These are phyloP conservation scores for Flaveria trinervia DNA, from an alignment of 129 eudicot genomes.

Conservation along the genomic window DNA sequence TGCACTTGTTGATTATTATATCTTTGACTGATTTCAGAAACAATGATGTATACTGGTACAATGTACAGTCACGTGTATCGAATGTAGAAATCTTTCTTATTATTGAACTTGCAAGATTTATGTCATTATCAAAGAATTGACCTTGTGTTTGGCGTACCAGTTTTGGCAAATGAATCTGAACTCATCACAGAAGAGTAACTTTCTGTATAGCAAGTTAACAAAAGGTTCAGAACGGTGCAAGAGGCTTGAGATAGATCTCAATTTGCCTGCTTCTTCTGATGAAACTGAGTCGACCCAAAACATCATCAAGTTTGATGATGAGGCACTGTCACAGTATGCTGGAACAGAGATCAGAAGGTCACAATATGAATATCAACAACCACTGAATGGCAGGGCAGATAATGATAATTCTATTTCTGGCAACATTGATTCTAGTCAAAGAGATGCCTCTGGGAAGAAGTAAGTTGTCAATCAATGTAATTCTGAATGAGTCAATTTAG, in stretches of 20 bases:
- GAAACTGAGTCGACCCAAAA: slow-evolving; percentile 33
- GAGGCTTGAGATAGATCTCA: slow-evolving; percentile 40
- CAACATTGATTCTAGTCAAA: slow-evolving; percentile 30
- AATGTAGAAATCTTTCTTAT: background rate
- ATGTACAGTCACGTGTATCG: background rate
- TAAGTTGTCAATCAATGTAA: background rate
- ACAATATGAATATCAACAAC: slow-evolving; percentile 32
- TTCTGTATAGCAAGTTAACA: slow-evolving; percentile 32
- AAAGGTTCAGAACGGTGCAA: slow-evolving; percentile 23
- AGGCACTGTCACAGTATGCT: slow-evolving; percentile 38
- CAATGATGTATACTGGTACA: background rate
- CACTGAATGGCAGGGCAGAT: slow-evolving; percentile 22
- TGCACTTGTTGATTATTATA: slow-evolving; percentile 12
- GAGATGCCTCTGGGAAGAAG: slow-evolving; percentile 40
- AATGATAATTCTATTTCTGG: slow-evolving; percentile 33
- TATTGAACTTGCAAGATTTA: background rate
- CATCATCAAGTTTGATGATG: slow-evolving; percentile 32
- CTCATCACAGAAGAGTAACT: slow-evolving; percentile 35
- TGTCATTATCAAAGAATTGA: slow-evolving; percentile 13
- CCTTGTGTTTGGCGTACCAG: slow-evolving; percentile 1
- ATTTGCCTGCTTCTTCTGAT: slow-evolving; percentile 42
- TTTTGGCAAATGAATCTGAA: slow-evolving; percentile 36
- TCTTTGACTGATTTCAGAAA: background rate
- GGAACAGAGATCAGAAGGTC: slow-evolving; percentile 30
- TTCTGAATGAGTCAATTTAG: background rate